Evolutionary conservation across 345 rosid genomes (phyloP), one percentile per base, ranked within the genome.

Genomic region (Syzygium grande): DNA sequence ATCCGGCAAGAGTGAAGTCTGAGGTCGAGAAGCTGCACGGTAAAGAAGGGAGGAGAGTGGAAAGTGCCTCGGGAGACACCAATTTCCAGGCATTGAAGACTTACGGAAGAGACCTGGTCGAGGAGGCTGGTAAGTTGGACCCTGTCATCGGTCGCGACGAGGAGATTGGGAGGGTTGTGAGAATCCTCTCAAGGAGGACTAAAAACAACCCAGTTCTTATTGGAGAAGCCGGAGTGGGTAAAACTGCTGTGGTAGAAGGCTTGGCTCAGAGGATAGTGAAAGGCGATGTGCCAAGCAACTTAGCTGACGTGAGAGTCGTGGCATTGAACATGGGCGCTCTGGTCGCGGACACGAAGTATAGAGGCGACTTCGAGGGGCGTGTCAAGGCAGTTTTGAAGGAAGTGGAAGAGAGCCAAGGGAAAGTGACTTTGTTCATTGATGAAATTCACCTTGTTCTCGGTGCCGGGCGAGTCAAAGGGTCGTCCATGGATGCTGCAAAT

Each of bases 401-500:
- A 90, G 99, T 97, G 77, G 98, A 97, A 61, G 99, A 97, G 21
- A 97, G 97, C 52, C 94, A 95, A 52, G 98, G 99, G 51, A 97
- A 95, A 89, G 99, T 96, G 59, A 97, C 96, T 73, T 92, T 96
- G 85, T 97, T 97, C 58, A 96, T 97, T 11, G 99, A 97, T 91
- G 99, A 97, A 88, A 96, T 97, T 79, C 98, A 97, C 78, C 92
- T 97, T 41, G 99, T 95, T 86, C 97, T 96, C 8, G 97, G 98
- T n/a, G 99, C 98, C 27, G 99, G 98, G 4, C 91, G 95, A 63
- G 91, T 95, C 0, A 97, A 96, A 89, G 98, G 98, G 7, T 96
- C 99, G 7, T 96, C 99, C 1, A 97, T 96, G 98, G 99, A 97
- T 89, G 99, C 98, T 14, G 99, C 99, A 2, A 97, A 97, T 86